A percentile compares a stretch with the other conserved stretches of the same genome.
These are phyloP conservation scores for Pseudocercospora eumusae DNA, from an alignment of 2,329 filamentous ascomycete species.

Conservation along the genomic window DNA sequence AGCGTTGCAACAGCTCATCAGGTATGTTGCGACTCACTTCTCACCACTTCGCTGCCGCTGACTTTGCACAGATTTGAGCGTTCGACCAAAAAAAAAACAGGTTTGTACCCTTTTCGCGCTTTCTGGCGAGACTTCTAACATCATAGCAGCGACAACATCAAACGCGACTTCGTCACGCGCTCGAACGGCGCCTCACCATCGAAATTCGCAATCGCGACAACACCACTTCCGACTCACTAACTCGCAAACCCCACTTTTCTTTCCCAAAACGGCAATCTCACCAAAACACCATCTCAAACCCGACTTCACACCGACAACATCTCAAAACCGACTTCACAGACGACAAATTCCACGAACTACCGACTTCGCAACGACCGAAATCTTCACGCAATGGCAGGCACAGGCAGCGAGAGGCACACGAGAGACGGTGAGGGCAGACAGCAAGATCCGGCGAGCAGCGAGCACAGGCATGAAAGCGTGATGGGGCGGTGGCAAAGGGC, in stretches of 20 bases:
- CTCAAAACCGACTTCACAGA: background rate
- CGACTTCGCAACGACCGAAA: background rate
- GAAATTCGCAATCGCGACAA: background rate
- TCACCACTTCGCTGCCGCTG: background rate
- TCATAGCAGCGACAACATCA: background rate
- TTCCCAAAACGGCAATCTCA: background rate
- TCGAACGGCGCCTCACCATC: background rate
- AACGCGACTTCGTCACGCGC: background rate
- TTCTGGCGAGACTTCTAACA: background rate
- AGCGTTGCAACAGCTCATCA: background rate
- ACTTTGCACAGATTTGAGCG: background rate
- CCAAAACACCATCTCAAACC: background rate
- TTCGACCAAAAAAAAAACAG: background rate
- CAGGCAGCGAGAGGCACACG: background rate
- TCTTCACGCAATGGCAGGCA: background rate
- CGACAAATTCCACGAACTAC: no score
- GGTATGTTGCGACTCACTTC: background rate
- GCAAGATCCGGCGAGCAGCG: constrained; percentile 3
- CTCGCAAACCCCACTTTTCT: background rate
- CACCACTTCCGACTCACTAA: background rate
- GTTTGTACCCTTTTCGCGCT: background rate
- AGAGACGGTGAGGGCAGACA: background rate
- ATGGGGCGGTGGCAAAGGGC: background rate
- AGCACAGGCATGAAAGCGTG: constrained; percentile 9
- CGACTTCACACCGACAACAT: background rate